These are phyloP conservation scores for Cytospora piceicola DNA, from an alignment of 2,329 filamentous ascomycete species.

Conservation along the genomic window DNA sequence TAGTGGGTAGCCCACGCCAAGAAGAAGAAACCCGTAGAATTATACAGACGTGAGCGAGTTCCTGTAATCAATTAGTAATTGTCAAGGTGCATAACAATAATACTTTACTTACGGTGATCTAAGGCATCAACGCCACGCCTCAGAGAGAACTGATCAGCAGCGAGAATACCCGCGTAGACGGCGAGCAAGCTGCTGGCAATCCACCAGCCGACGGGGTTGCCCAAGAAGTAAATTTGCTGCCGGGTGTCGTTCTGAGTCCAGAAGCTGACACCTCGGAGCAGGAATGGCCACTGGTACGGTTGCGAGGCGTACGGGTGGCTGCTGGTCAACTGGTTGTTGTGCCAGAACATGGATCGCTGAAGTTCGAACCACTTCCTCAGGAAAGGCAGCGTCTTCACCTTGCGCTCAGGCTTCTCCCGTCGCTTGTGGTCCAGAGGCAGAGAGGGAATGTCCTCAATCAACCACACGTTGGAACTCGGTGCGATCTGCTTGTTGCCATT, in stretches of 20 bases:
- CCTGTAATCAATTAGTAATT: constrained; percentile 55
- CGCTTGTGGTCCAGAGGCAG: constrained; percentile 73
- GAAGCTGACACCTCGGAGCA: constrained; percentile 96
- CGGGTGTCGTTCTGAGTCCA: constrained; percentile 96
- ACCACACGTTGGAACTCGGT: constrained; percentile 92
- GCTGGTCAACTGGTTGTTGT: constrained; percentile 97
- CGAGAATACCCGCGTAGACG: constrained; percentile 89
- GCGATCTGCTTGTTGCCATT: constrained; percentile 97
- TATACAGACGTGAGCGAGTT: constrained; percentile 91
- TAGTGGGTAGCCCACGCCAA: constrained; percentile 97
- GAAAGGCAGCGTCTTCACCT: constrained; percentile 86
- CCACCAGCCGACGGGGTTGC: constrained; percentile 98
- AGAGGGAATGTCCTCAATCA: constrained; percentile 87
- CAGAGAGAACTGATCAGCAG: constrained; percentile 90
- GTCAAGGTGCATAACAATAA: not conserved
- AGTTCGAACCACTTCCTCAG: constrained; percentile 94
- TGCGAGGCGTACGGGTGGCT: constrained; percentile 95
- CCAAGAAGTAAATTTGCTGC: constrained; percentile 97
- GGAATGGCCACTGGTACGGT: constrained; percentile 97
- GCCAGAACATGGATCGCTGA: constrained; percentile 98
- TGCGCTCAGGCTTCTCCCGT: constrained; percentile 72
- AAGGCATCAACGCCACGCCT: constrained; percentile 91
- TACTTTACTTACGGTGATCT: constrained; percentile 76
- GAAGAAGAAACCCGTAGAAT: constrained; percentile 99
- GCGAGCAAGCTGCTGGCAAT: constrained; percentile 88